Conservation (phyloP, 129 eudicot species). For the Lactuca saligna region DNA sequence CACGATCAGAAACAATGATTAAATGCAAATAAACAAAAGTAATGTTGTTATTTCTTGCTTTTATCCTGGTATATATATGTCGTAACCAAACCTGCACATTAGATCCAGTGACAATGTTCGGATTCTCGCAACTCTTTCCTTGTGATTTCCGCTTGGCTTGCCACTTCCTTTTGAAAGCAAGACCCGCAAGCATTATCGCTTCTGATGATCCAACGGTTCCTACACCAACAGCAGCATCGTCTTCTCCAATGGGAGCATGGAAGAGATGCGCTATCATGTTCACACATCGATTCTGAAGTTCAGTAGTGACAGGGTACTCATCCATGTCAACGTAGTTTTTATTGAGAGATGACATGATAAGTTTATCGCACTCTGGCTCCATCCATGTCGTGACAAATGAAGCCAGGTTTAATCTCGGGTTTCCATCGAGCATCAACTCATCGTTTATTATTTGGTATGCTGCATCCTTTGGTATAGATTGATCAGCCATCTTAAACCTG, state of each 20-base stretch:
- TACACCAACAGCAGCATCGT: conserved; percentile 59
- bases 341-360: conserved; percentile 68
- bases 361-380: conserved; percentile 82
- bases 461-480: conserved; percentile 62
- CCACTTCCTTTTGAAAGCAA: conserved; percentile 86
- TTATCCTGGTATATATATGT: background rate
- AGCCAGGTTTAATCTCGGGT: conserved; percentile 73
- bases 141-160: conserved; percentile 50
- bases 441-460: conserved; percentile 80
- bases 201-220: conserved; percentile 86
- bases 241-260: conserved; percentile 69
- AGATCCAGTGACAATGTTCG: conserved; percentile 77
- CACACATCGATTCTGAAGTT: conserved; percentile 81
- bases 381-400: conserved; percentile 82
- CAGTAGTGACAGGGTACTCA: conserved; percentile 84
- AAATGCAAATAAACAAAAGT: background rate
- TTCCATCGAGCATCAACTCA: conserved; percentile 81
- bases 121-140: conserved; percentile 60
- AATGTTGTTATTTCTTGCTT: background rate
- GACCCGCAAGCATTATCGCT: conserved; percentile 89
- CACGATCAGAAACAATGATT: background rate
- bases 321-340: conserved; percentile 79
- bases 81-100: conserved; percentile 58
- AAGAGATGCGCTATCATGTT: conserved; percentile 79
- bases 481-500: conserved; percentile 59